Base-by-base conservation (phyloP, 2,329 filamentous ascomycete genomes). In the Botryotinia narcissicola region DNA sequence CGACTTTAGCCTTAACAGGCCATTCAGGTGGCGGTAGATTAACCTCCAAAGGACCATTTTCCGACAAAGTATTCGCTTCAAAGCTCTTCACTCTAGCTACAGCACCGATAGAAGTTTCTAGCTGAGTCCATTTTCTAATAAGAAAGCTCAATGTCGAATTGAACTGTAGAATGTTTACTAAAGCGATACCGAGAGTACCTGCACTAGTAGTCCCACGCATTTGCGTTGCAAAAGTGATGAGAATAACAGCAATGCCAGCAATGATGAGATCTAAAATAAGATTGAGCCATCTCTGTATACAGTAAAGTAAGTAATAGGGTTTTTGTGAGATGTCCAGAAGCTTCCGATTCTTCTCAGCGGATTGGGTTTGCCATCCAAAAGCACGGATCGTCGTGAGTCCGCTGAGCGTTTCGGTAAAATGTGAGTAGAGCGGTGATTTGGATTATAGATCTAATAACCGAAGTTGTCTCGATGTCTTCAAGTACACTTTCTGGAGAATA, bases 91-190 rank as follows among this genome's bases (percentile, higher is more conserved):
- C 83, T 51, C 88, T 84, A 3, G 85, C 82, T 12, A 91, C 84
- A 10, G 87, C 87, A 12, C 88, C 88, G 63, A 90, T 85, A 62
- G 85, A 84, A 0, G 87, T 90, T 76, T 90, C 89, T 25, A 90
- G 81, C 60, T 84, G 83, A 0, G 88, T 89, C 87, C 87, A 90
- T 63, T 83, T 84, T 22, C 40, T 64, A 9, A 79, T 73, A 18
- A 79, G 54, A 2, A 46, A 32, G 2, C 67, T 54, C 29, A 80
- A 71, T 29, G 32, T 73, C 2, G 54, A 48, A 32, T 74, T 77
- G 48, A 78, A 78, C 4, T 37, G 60, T 25, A 80, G 51, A n/a
- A 80, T 64, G 14, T 73, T 72, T 18, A 71, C 75, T 3, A 80
- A 59, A 5, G 76, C 71, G 1, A 78, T 70, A 16, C 78, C 78